Evolutionary conservation across 768 basidiomycete species (phyloP).

Genomic region (Podaxis carcinomalis): DNA sequence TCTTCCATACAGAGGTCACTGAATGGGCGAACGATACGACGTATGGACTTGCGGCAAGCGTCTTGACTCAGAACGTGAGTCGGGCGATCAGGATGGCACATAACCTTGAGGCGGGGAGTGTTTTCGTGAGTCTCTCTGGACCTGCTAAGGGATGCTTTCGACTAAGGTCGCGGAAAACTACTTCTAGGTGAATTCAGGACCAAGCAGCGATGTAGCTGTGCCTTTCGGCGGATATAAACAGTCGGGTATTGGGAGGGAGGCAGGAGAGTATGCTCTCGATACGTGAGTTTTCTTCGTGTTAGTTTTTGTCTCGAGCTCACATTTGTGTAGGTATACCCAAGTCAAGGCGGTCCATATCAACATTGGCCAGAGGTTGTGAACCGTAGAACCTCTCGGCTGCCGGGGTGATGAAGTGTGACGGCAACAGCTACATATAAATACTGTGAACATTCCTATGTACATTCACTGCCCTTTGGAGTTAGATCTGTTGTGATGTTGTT

Average conservation of each 20-base stretch:
- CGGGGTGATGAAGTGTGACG: background rate
- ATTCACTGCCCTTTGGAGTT: background rate
- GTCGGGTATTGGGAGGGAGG: slow-evolving; percentile 66
- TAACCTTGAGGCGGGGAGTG: slow-evolving; percentile 16
- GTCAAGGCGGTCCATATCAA: slow-evolving; percentile 64
- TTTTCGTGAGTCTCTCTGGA: slow-evolving; percentile 49
- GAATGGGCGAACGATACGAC: slow-evolving; percentile 66
- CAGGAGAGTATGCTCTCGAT: slow-evolving; percentile 59
- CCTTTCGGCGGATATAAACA: slow-evolving; percentile 77
- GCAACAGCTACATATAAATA: background rate
- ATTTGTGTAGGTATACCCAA: slow-evolving; percentile 37
- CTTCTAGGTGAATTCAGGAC: slow-evolving; percentile 38
- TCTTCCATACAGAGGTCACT: slow-evolving; percentile 28
- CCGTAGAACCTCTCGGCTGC: background rate
- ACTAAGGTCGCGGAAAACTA: background rate
- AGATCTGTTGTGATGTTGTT: background rate
- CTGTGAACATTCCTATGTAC: background rate
- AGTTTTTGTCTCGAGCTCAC: background rate
- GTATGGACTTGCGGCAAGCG: slow-evolving; percentile 76
- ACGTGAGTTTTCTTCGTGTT: slow-evolving; percentile 32
- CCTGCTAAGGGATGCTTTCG: slow-evolving; percentile 43
- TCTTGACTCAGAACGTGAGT: slow-evolving; percentile 67
- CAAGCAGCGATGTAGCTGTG: slow-evolving; percentile 40
- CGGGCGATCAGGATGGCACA: slow-evolving; percentile 63
- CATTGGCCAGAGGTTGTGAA: slow-evolving; percentile 23